A percentile compares a stretch with the other conserved stretches of the same genome.
These are phyloP conservation scores for Cytospora paraplurivora DNA, from an alignment of 2,329 filamentous ascomycete genomes.

Conservation along the genomic window DNA sequence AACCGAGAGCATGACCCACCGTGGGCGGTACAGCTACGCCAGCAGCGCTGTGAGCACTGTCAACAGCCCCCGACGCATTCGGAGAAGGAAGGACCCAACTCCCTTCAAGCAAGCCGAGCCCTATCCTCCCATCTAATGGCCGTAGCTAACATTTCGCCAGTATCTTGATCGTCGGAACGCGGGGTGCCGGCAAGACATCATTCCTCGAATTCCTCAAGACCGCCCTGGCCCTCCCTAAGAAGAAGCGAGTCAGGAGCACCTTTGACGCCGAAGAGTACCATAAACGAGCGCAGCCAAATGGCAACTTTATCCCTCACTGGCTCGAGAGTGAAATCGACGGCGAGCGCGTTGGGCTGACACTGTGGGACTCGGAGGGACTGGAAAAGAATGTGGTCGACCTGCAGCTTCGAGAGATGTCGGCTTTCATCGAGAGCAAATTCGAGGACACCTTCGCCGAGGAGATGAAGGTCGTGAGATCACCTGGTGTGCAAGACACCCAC, in stretches of 20 bases:
- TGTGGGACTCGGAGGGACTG: constrained; percentile 95
- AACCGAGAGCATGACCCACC: constrained; percentile 94
- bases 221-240: constrained; percentile 78
- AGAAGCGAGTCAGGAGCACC: constrained; percentile 65
- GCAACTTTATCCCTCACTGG: constrained; percentile 84
- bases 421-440: constrained; percentile 96
- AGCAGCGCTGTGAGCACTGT: constrained; percentile 88
- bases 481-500: constrained; percentile 91
- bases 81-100: constrained; percentile 94
- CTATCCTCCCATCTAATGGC: constrained; percentile 2
- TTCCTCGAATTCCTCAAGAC: constrained; percentile 95
- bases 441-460: constrained; percentile 97
- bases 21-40: constrained; percentile 94
- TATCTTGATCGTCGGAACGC: constrained; percentile 85
- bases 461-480: constrained; percentile 93
- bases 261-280: constrained; percentile 61
- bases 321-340: constrained; percentile 92
- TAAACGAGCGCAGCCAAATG: constrained; percentile 54
- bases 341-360: constrained; percentile 86
- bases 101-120: constrained; percentile 87
- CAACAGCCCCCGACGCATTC: constrained; percentile 88
- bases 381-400: constrained; percentile 95
- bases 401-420: constrained; percentile 86
- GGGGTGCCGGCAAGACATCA: constrained; percentile 89
- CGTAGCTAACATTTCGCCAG: constrained; percentile 47